Evolutionary conservation across 2,329 filamentous ascomycete genomes (phyloP).

Genomic region (Venturia nashicola): DNA sequence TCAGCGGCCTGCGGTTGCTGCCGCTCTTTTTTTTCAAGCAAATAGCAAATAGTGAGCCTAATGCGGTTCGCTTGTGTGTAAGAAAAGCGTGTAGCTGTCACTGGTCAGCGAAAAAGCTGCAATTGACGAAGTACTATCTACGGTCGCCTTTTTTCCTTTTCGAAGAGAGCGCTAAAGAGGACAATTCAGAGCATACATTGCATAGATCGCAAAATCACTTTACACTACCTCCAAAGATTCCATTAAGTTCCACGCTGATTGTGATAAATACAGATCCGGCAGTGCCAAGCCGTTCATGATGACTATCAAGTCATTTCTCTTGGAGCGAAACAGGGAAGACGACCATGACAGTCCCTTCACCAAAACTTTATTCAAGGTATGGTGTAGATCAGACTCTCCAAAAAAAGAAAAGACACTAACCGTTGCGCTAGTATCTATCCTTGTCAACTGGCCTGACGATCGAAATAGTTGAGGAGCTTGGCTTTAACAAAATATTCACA

Average conservation of each 20-base stretch:
- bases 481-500: slow-evolving; percentile 52
- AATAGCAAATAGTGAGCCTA: neutral
- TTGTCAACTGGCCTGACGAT: slow-evolving; percentile 49
- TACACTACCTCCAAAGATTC: neutral
- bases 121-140: neutral
- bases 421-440: slow-evolving; percentile 44
- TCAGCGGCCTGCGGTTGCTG: neutral
- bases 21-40: neutral
- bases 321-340: slow-evolving; percentile 33
- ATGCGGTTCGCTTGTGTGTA: neutral
- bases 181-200: neutral
- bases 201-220: neutral
- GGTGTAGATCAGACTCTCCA: slow-evolving; percentile 16
- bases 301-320: slow-evolving; percentile 35
- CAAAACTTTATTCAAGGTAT: slow-evolving; percentile 28
- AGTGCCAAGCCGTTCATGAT: slow-evolving; percentile 26
- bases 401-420: slow-evolving; percentile 38
- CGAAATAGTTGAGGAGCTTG: slow-evolving; percentile 48
- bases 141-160: neutral
- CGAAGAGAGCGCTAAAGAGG: neutral
- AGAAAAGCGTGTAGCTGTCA: neutral
- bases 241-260: neutral
- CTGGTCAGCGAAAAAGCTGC: neutral
- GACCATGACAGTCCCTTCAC: slow-evolving; percentile 31
- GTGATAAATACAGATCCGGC: slow-evolving; percentile 3